phyloP scores from a whole-genome alignment of 164 flowering plant species.

The Macadamia tetraphylla region DNA sequence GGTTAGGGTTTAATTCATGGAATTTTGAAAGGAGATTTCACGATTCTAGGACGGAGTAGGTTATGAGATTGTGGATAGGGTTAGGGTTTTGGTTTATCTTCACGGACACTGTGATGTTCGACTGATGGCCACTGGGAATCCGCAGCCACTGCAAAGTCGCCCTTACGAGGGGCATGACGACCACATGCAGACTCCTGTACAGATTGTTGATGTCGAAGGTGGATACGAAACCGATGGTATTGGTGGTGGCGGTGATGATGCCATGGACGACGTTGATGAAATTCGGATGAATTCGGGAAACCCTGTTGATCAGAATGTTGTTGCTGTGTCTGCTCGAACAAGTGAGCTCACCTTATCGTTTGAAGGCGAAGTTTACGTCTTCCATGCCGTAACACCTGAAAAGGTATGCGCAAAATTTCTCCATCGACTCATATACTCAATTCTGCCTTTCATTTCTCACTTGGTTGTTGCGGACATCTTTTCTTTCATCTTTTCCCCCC shows the following conservation, averaged over 20 bases:
- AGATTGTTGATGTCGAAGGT: slow-evolving; percentile 18
- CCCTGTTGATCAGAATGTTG: slow-evolving; percentile 8
- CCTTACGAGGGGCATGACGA: slow-evolving; percentile 12
- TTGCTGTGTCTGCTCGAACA: slow-evolving; percentile 7
- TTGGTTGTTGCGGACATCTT: too few species aligned
- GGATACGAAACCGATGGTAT: slow-evolving; percentile 6
- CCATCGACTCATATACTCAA: too few species aligned
- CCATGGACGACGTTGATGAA: slow-evolving; percentile 15
- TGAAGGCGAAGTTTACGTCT: slow-evolving; percentile 27
- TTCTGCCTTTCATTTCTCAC: too few species aligned
- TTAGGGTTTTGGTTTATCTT: neutral
- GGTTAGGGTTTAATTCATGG: slow-evolving; percentile 5
- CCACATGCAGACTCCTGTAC: slow-evolving; percentile 12
- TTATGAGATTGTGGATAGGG: slow-evolving; percentile 3
- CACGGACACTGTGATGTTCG: slow-evolving; percentile 2
- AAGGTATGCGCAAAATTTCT: slow-evolving; percentile 4
- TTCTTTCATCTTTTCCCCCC: too few species aligned
- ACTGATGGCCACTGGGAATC: slow-evolving; percentile 13
- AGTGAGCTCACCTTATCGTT: slow-evolving; percentile 28
- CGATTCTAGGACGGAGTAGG: neutral
- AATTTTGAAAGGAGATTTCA: neutral
- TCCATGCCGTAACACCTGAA: slow-evolving; percentile 12
- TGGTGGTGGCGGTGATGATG: slow-evolving; percentile 14
- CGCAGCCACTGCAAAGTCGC: slow-evolving; percentile 16
- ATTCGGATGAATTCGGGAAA: slow-evolving; percentile 10